Percentiles rank a stretch among this genome's conserved stretches.
Conservation (phyloP, 345 rosid genomes). For the Tarenaya hassleriana region DNA sequence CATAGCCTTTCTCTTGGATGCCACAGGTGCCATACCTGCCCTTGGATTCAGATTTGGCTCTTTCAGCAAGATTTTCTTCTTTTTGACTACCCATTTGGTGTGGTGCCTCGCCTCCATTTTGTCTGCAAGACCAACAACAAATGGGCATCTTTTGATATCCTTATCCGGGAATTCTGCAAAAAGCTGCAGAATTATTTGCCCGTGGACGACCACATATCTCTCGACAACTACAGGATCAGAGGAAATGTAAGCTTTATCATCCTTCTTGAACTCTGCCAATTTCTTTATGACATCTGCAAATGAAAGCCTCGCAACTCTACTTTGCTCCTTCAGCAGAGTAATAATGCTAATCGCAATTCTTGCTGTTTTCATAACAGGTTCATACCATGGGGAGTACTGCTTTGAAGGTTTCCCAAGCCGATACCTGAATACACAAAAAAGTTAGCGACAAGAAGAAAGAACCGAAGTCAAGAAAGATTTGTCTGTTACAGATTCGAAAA, state of each 20-base stretch:
- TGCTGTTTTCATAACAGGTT: constrained; percentile 64
- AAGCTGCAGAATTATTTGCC: constrained; percentile 62
- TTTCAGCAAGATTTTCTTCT: constrained; percentile 41
- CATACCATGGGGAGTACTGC: constrained; percentile 71
- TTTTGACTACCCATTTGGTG: constrained; percentile 73
- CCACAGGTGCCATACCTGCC: constrained; percentile 39
- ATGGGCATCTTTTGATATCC: constrained; percentile 48
- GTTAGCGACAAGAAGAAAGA: constrained; percentile 3
- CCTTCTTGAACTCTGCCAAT: constrained; percentile 42
- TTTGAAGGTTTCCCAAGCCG: constrained; percentile 82
- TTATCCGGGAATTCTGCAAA: constrained; percentile 57
- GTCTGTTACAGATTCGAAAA: background rate
- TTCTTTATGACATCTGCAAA: constrained; percentile 46
- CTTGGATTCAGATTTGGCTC: constrained; percentile 58
- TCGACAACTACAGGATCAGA: constrained; percentile 50
- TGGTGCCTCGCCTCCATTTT: constrained; percentile 76
- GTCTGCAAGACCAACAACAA: constrained; percentile 41
- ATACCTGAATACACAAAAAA: constrained; percentile 48
- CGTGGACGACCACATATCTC: constrained; percentile 75
- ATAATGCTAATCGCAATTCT: constrained; percentile 57
- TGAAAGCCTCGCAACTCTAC: constrained; percentile 52
- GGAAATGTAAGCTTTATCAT: constrained; percentile 55
- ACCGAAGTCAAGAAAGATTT: background rate
- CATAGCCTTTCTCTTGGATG: constrained; percentile 63
- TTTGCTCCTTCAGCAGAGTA: constrained; percentile 52